Evolutionary conservation across 2,329 filamentous ascomycete genomes (phyloP).

Genomic region (Fusarium veterinarium): DNA sequence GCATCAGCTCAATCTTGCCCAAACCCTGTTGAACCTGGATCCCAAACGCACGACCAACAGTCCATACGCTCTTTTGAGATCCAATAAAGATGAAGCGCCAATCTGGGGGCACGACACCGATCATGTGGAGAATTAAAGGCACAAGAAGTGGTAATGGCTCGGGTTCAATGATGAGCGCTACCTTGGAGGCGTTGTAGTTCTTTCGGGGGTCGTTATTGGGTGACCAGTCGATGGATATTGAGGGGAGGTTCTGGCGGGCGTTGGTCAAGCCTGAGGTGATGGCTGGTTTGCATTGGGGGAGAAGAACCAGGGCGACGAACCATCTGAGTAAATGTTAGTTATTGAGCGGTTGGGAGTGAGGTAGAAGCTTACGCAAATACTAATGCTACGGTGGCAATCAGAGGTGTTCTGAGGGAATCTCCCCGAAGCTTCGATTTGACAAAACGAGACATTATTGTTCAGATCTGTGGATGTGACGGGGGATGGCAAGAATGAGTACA

Average conservation of each 20-base stretch:
- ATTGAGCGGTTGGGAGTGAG: fast-evolving
- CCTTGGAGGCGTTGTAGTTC: background rate
- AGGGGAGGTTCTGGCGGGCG: background rate
- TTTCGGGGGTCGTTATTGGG: background rate
- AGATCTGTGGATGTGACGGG: fast-evolving
- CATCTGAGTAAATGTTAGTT: background rate
- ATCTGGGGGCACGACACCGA: background rate
- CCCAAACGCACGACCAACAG: background rate
- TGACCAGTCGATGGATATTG: background rate
- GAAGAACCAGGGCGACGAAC: background rate
- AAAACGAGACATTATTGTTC: background rate
- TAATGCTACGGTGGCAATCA: background rate
- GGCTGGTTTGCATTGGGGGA: background rate
- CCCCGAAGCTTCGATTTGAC: background rate
- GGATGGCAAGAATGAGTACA: background rate
- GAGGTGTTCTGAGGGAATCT: background rate
- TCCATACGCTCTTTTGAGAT: background rate
- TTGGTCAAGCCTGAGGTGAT: background rate
- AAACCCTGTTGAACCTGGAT: background rate
- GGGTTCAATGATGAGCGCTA: background rate
- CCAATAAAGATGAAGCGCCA: background rate
- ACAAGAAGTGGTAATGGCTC: background rate
- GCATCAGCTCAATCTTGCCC: background rate
- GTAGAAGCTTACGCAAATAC: background rate
- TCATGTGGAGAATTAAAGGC: background rate